Evolutionary conservation across 306 rosid genomes (phyloP), one percentile per base, ranked within the genome.

Genomic region (Echinosophora koreensis): DNA sequence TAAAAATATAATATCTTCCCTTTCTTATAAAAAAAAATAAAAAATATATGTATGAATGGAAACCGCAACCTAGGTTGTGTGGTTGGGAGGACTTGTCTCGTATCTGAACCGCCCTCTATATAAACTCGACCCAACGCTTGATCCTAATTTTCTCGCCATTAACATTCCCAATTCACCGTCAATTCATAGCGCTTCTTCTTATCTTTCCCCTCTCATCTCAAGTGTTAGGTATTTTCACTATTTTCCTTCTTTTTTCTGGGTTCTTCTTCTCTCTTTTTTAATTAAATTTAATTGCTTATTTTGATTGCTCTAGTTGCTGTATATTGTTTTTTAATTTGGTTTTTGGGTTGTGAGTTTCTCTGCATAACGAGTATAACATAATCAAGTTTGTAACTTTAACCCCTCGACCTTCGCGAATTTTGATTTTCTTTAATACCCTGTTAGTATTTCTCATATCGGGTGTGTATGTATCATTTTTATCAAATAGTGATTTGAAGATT

Each of bases 51-150:
- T 27, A 2, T 6, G 18, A 30, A 2, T 4, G 46, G 4, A 5
- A 55, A 35, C 2, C 9, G 15, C 47, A 10, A 4, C 4, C 9
- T 44, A 1, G 28, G 42, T 1, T 27, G 62, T 60, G 83, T 79
- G 83, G 79, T 28, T 71, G 66, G 35, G 82, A 71, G 74, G 14
- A 17, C 7, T 77, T 77, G 2, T 81, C 85, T 77, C 82, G 64
- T 18, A 9, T 52, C 69, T 30, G 28, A 62, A 62, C 46, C 68
- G 18, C 37, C 62, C 22, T 69, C 30, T 61, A 69, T 76, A 82
- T 41, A 76, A 34, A 35, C 75, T 50, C 60, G 60, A 50, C 71
- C 69, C 69, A 76, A 3, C 22, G 0, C n/a, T 34, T 38, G 13
- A 8, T 34, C 28, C 0, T 44, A 61, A n/a, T 72, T 65, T 32